phyloP scores from a whole-genome alignment of 2,329 filamentous ascomycete species.

The Colletotrichum shisoi region DNA sequence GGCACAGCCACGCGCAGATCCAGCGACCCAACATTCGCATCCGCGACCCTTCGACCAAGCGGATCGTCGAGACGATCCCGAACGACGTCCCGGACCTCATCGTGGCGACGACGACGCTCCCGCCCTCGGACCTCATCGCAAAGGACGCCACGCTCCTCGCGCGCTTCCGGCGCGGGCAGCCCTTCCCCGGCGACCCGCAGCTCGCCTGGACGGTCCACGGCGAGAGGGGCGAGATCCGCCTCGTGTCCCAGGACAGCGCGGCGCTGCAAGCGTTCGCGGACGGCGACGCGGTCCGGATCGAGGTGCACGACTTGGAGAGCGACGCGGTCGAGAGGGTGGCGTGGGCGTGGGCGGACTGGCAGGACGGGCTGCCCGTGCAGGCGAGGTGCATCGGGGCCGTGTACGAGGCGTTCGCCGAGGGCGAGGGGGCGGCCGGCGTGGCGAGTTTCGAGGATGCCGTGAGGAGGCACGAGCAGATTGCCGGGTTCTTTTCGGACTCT shows the following conservation, averaged over 20 bases:
- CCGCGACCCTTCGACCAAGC: constrained; percentile 4
- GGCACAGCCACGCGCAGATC: constrained; percentile 47
- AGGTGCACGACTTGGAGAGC: constrained; percentile 60
- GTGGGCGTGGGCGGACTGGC: constrained; percentile 58
- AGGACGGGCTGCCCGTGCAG: constrained; percentile 54
- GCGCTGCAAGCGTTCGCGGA: constrained; percentile 46
- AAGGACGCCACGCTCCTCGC: constrained; percentile 53
- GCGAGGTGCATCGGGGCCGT: constrained; percentile 61
- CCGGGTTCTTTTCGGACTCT: background rate
- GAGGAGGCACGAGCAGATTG: constrained; percentile 30
- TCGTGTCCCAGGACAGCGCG: constrained; percentile 25
- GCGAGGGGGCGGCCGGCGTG: background rate
- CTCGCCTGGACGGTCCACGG: constrained; percentile 62
- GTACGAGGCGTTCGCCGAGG: constrained; percentile 63
- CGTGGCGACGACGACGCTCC: constrained; percentile 51
- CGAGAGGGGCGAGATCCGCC: constrained; percentile 57
- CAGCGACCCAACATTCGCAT: constrained; percentile 37
- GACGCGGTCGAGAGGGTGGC: constrained; percentile 54
- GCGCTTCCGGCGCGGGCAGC: constrained; percentile 58
- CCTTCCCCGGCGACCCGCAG: constrained; percentile 57
- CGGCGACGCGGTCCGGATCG: constrained; percentile 54
- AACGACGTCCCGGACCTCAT: constrained; percentile 44
- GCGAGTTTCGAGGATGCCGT: constrained; percentile 31
- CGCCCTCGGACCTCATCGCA: constrained; percentile 40
- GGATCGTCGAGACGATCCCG: constrained; percentile 17